Base-by-base conservation (phyloP, 345 rosid species). In the Anacardium occidentale region DNA sequence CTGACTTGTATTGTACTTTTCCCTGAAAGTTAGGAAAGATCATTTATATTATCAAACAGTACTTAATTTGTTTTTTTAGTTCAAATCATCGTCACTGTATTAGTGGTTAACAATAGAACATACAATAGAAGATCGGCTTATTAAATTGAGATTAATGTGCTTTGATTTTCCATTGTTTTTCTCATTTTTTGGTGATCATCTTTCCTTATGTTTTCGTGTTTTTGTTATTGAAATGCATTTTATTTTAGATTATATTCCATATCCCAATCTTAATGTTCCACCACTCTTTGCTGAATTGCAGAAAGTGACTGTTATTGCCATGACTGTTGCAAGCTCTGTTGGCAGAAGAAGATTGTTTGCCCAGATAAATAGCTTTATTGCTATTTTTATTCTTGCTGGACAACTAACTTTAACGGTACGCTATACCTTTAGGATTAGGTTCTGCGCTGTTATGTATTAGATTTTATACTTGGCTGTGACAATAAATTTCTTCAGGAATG, bases 291-390 rank as follows among this genome's bases (percentile, higher is more conserved):
- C 57, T 65, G 60, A 15, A 61, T 56, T 85, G 86, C 88, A 94
- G 97, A 94, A 94, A 88, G 97, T 94, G 64, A 89, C 89, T 69
- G 85, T 91, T 65, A 88, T 94, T 75, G 96, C 98, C 51, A 77
- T 74, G 74, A 88, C 96, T 34, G 87, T 91, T 70, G 81, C 85
- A 78, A 86, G 90, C 77, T 86, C 97, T 26, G 70, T 87, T 72
- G 98, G 86, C 29, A 85, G 97, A 76, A 29, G 32, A 29, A 90
- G 72, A 82, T 77, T 94, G 80, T 87, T 91, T 77, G 97, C 94
- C 7, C 89, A 94, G 90, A 94, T 94, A 81, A 94, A 94, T 77
- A 89, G 97, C 91, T 91, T 94, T 34, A 88, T 91, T 77, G 98
- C 96, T 70, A 80, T 90, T 66, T 94, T 94, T 84, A 91, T 94